phyloP scores from a whole-genome alignment of 108 stramenopile genomes.

The Aureococcus anophagefferens region DNA sequence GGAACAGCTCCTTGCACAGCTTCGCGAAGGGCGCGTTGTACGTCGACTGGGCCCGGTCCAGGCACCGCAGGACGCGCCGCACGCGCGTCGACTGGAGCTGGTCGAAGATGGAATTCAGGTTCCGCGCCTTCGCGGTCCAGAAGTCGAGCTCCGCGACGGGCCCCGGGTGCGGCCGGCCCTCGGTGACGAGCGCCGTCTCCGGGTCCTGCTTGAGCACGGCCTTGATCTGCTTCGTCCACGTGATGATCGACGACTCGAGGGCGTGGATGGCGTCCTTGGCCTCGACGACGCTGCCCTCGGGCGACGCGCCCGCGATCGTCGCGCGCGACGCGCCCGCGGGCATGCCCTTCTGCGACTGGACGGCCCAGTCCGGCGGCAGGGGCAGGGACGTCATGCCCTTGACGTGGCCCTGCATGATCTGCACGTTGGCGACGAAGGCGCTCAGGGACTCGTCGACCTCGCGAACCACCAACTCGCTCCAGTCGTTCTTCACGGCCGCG shows the following conservation, averaged over 20 bases:
- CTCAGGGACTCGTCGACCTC: slow-evolving; percentile 23
- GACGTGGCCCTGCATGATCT: slow-evolving; percentile 32
- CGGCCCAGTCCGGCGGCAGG: slow-evolving; percentile 11
- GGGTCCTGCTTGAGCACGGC: slow-evolving; percentile 40
- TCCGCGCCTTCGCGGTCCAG: slow-evolving; percentile 31
- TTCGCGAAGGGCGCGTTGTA: slow-evolving; percentile 51
- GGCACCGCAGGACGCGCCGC: slow-evolving; percentile 27
- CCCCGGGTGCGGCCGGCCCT: slow-evolving; percentile 16
- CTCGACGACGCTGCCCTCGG: background rate
- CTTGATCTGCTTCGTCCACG: slow-evolving; percentile 53
- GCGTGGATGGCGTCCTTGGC: slow-evolving; percentile 35
- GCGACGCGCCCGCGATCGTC: background rate
- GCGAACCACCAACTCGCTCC: slow-evolving; percentile 14
- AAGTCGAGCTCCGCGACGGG: slow-evolving; percentile 46
- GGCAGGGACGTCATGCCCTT: slow-evolving; percentile 28
- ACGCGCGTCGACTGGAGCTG: slow-evolving; percentile 39
- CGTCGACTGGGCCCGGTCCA: slow-evolving; percentile 39
- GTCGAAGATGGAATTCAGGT: slow-evolving; percentile 41
- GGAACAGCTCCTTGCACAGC: slow-evolving; percentile 49
- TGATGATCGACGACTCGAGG: slow-evolving; percentile 41
- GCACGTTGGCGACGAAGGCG: slow-evolving; percentile 30
- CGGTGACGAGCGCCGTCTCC: slow-evolving; percentile 18
- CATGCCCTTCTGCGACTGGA: background rate
- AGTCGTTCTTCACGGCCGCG: background rate
- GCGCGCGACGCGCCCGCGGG: background rate